Percentiles rank a stretch among this genome's conserved stretches.
phyloP scores from a whole-genome alignment of 176 grass and related monocot species.

The Carex cristatella region DNA sequence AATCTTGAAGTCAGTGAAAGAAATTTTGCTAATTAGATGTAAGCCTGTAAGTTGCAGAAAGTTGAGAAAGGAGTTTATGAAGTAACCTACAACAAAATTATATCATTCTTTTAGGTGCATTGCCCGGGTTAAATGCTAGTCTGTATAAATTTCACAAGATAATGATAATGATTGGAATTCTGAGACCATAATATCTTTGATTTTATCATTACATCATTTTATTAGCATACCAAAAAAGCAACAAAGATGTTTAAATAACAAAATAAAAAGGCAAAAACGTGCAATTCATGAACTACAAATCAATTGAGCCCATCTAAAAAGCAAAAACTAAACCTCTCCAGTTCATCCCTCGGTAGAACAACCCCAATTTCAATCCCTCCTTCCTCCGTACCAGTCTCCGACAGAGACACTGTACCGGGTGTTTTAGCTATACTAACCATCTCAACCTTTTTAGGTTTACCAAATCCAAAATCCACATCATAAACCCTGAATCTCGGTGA shows the following conservation, averaged over 20 bases:
- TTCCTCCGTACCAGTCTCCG: constrained; percentile 24
- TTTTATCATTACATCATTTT: not conserved
- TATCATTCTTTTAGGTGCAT: too few species aligned
- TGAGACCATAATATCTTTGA: not conserved
- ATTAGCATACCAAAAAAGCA: not conserved
- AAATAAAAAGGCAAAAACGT: not conserved
- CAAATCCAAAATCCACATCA: constrained; percentile 38
- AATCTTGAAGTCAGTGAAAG: too few species aligned
- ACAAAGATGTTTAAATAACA: not conserved
- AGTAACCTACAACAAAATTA: too few species aligned
- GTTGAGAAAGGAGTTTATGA: too few species aligned
- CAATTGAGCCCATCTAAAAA: constrained; percentile 18
- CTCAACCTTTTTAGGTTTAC: constrained; percentile 41
- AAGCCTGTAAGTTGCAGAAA: too few species aligned
- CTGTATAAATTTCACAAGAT: too few species aligned
- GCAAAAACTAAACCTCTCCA: constrained; percentile 31
- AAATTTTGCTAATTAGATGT: too few species aligned
- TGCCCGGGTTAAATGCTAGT: too few species aligned
- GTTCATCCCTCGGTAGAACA: constrained; percentile 26
- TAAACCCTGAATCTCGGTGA: constrained; percentile 35
- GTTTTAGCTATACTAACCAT: constrained; percentile 48
- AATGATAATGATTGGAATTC: too few species aligned
- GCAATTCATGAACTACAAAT: constrained; percentile 5
- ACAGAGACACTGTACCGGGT: constrained; percentile 40
- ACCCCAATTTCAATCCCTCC: constrained; percentile 48